A percentile compares a stretch with the other conserved stretches of the same genome.
Evolutionary conservation across 306 rosid genomes (phyloP).

Genomic region (Aeschynomene evenia): DNA sequence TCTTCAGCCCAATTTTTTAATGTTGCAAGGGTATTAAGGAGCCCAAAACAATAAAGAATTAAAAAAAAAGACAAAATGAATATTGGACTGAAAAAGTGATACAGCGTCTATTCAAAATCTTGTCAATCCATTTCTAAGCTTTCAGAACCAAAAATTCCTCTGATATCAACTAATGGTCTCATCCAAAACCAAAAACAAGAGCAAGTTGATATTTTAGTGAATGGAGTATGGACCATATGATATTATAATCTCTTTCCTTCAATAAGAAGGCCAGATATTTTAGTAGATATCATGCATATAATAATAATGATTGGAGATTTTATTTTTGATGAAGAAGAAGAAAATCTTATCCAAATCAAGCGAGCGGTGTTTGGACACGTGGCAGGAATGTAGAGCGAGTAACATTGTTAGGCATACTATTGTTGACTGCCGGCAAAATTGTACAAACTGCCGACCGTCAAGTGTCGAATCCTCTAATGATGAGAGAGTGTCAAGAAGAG

Average conservation of each 20-base stretch:
- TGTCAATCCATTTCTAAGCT: not conserved
- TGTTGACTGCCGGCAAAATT: not conserved
- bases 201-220: not conserved
- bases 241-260: too few species aligned
- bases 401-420: not conserved
- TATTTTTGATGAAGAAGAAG: too few species aligned
- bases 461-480: not conserved
- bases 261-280: conserved; percentile 10
- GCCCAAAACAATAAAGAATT: too few species aligned
- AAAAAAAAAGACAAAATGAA: too few species aligned
- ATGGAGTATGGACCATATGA: not conserved
- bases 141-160: not conserved
- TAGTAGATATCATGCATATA: too few species aligned
- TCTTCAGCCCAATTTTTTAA: too few species aligned
- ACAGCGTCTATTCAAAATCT: too few species aligned
- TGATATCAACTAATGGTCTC: not conserved
- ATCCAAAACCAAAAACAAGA: not conserved
- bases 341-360: conserved; percentile 44
- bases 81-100: too few species aligned
- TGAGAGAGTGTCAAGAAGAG: not conserved
- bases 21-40: too few species aligned
- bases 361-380: conserved; percentile 33
- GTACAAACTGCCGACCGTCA: not conserved
- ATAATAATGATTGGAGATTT: too few species aligned
- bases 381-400: conserved; percentile 39